phyloP scores from a whole-genome alignment of 257 asterid genomes.

The Orobanche coerulescens region DNA sequence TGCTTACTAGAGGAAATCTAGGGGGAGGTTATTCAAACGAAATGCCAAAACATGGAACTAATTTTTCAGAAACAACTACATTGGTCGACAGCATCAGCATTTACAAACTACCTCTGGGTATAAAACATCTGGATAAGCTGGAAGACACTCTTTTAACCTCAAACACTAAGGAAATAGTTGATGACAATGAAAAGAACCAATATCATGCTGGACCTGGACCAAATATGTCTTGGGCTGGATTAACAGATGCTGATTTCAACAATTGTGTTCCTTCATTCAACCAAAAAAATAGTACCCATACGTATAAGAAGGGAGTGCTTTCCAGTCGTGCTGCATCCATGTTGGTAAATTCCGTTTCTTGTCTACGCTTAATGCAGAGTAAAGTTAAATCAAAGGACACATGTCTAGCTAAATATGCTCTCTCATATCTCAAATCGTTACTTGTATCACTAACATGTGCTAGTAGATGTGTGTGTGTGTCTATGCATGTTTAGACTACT shows the following conservation, averaged over 20 bases:
- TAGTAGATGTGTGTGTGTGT: neutral
- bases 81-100: constrained; percentile 43
- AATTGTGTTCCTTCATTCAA: constrained; percentile 27
- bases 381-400: constrained; percentile 3
- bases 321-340: constrained; percentile 86
- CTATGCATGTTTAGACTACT: neutral
- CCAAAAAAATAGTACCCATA: constrained; percentile 31
- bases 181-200: constrained; percentile 33
- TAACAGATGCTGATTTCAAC: constrained; percentile 32
- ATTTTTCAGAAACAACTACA: constrained; percentile 34
- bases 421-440: neutral
- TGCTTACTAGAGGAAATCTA: constrained; percentile 44
- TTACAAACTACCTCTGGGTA: constrained; percentile 85
- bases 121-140: constrained; percentile 42
- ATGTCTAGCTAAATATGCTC: neutral
- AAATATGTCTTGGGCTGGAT: constrained; percentile 35
- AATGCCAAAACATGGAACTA: constrained; percentile 32
- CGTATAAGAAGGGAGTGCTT: constrained; percentile 64
- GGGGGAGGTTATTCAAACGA: constrained; percentile 42
- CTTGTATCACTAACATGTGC: neutral
- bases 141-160: constrained; percentile 35
- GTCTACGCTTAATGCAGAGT: neutral
- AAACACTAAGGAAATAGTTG: constrained; percentile 31
- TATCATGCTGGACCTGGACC: constrained; percentile 29
- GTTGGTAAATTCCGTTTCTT: constrained; percentile 55